phyloP scores from a whole-genome alignment of 2,329 filamentous ascomycete genomes.

The Ascochyta clinopodiicola region DNA sequence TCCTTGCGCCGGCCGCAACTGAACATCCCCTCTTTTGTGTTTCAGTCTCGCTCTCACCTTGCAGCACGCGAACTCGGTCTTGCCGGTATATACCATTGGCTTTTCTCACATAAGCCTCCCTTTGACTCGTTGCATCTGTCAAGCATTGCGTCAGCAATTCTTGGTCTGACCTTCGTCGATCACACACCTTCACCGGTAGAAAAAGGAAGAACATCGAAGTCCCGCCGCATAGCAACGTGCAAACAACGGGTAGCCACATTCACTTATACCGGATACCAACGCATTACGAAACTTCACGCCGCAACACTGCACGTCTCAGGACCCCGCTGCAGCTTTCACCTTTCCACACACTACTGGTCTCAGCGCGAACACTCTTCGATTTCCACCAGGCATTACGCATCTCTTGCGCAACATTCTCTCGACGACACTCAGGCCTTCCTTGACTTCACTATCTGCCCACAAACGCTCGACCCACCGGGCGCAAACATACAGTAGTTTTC shows the following conservation, averaged over 20 bases:
- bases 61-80: constrained; percentile 27
- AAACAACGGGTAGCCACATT: constrained; percentile 19
- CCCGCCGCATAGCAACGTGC: constrained; percentile 20
- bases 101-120: constrained; percentile 21
- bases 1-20: constrained; percentile 34
- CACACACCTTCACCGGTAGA: constrained; percentile 1
- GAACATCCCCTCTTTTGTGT: constrained; percentile 27
- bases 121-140: constrained; percentile 4
- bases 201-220: neutral
- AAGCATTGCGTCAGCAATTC: constrained; percentile 4
- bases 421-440: constrained; percentile 21
- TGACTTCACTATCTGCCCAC: constrained; percentile 11
- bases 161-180: constrained; percentile 3
- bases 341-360: constrained; percentile 36
- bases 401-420: constrained; percentile 14
- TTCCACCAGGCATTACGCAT: constrained; percentile 11
- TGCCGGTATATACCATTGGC: constrained; percentile 23
- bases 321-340: constrained; percentile 19
- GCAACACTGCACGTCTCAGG: constrained; percentile 36
- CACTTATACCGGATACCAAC: constrained; percentile 16
- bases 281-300: constrained; percentile 27
- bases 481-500: constrained; percentile 6
- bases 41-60: constrained; percentile 36
- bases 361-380: constrained; percentile 23
- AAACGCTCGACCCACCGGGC: constrained; percentile 17